Conservation (phyloP, 305 asterid genomes). For the Coffea humblotiana region DNA sequence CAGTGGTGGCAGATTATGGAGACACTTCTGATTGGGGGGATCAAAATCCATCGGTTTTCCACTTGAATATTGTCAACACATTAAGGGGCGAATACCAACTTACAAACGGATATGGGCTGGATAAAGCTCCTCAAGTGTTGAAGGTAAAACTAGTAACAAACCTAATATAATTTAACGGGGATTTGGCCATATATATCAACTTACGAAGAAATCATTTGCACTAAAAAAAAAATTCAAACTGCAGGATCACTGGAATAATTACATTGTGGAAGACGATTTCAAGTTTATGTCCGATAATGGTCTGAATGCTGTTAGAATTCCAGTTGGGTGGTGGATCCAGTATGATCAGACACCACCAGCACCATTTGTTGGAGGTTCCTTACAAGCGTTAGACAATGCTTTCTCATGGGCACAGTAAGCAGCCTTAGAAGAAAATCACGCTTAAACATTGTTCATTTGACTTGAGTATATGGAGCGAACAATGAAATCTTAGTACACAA, state of each 20-base stretch:
- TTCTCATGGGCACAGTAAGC: constrained; percentile 71
- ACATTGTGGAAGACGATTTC: constrained; percentile 67
- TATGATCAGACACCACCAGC: constrained; percentile 56
- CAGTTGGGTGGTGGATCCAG: constrained; percentile 88
- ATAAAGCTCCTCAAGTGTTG: constrained; percentile 47
- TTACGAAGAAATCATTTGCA: background rate
- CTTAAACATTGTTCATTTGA: background rate
- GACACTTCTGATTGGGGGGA: constrained; percentile 72
- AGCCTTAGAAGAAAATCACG: background rate
- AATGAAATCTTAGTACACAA: background rate
- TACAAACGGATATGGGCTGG: constrained; percentile 69
- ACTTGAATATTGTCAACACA: constrained; percentile 28
- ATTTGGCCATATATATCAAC: background rate
- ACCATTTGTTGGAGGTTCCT: constrained; percentile 77
- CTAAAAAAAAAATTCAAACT: background rate
- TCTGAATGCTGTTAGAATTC: constrained; percentile 67
- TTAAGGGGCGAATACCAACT: constrained; percentile 69
- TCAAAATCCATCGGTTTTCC: constrained; percentile 67
- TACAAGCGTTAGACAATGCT: constrained; percentile 64
- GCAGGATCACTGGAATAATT: constrained; percentile 73
- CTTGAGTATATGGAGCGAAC: background rate
- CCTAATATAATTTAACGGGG: background rate
- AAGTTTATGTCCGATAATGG: constrained; percentile 50
- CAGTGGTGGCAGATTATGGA: constrained; percentile 9
- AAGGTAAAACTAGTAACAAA: constrained; percentile 29